These are phyloP conservation scores for Echeveria elegans DNA, from an alignment of 164 flowering plant species.

Conservation along the genomic window DNA sequence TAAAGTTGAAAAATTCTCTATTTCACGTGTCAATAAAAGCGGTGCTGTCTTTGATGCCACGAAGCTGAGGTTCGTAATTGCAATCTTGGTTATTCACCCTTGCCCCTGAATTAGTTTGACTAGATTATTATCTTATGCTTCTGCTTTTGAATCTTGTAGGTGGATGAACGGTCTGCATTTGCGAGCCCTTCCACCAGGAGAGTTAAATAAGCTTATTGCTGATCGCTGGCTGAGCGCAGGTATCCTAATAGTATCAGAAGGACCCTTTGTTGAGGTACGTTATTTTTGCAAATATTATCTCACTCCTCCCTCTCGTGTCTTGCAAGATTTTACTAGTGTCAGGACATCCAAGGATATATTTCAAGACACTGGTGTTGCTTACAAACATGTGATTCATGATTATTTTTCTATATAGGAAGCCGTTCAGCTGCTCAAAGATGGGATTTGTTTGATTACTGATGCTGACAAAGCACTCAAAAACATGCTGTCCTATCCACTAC, in stretches of 20 bases:
- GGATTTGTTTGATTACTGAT: slow-evolving; percentile 73
- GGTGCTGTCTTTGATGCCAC: slow-evolving; percentile 91
- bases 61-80: slow-evolving; percentile 58
- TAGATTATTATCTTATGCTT: background rate
- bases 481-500: slow-evolving; percentile 80
- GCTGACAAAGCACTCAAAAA: slow-evolving; percentile 58
- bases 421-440: slow-evolving; percentile 69
- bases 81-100: background rate
- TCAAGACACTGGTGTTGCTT: no score
- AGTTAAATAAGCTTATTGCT: slow-evolving; percentile 56
- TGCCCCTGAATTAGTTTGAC: background rate
- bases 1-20: slow-evolving; percentile 81
- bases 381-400: background rate
- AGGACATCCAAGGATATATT: no score
- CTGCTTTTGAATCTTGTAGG: slow-evolving; percentile 23
- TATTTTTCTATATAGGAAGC: slow-evolving; percentile 48
- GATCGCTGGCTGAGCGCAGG: slow-evolving; percentile 71
- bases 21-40: slow-evolving; percentile 85
- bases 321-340: background rate
- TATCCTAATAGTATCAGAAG: slow-evolving; percentile 59
- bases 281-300: background rate
- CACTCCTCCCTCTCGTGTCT: background rate
- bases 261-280: slow-evolving; percentile 52
- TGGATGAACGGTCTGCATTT: slow-evolving; percentile 99
- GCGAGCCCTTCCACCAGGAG: slow-evolving; percentile 62